Percentiles rank a stretch among this genome's conserved stretches.
Evolutionary conservation across 768 basidiomycete species (phyloP).

Genomic region (Glaciozyma martinii): DNA sequence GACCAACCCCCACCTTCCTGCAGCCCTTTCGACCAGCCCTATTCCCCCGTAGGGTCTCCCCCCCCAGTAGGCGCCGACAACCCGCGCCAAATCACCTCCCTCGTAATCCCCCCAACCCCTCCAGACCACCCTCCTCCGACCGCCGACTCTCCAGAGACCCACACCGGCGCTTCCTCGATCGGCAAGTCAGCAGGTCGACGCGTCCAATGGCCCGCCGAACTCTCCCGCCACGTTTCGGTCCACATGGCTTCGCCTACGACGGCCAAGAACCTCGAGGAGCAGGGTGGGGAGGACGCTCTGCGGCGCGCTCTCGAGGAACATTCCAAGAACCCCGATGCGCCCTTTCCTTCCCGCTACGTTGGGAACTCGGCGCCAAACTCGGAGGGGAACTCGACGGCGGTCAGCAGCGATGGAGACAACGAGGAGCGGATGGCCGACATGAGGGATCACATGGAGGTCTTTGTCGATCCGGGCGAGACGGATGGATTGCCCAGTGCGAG

Average conservation of each 20-base stretch:
- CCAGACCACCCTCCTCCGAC: background rate
- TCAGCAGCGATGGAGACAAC: slow-evolving; percentile 26
- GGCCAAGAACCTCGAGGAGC: slow-evolving; percentile 14
- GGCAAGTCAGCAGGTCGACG: background rate
- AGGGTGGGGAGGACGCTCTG: slow-evolving; percentile 21
- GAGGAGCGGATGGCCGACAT: slow-evolving; percentile 17
- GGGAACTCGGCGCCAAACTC: slow-evolving; percentile 9
- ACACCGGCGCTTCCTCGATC: slow-evolving; percentile 10
- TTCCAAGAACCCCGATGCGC: slow-evolving; percentile 9
- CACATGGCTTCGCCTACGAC: slow-evolving; percentile 10
- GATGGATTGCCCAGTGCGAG: slow-evolving; percentile 53
- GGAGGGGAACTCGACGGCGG: slow-evolving; percentile 20
- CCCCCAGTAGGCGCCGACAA: background rate
- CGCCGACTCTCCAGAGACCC: slow-evolving; percentile 3
- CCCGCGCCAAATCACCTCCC: background rate
- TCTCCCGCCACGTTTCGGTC: slow-evolving; percentile 18
- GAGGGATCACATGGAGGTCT: slow-evolving; percentile 37
- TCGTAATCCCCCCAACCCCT: slow-evolving; percentile 7
- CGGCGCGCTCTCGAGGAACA: slow-evolving; percentile 22
- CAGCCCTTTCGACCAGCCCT: slow-evolving; percentile 24
- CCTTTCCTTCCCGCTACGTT: background rate
- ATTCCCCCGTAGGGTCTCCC: background rate
- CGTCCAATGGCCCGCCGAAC: slow-evolving; percentile 25
- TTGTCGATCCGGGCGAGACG: slow-evolving; percentile 56
- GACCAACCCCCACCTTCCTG: background rate